phyloP scores from a whole-genome alignment of 1,139 yeast genomes.

The Geotrichum siamense region DNA sequence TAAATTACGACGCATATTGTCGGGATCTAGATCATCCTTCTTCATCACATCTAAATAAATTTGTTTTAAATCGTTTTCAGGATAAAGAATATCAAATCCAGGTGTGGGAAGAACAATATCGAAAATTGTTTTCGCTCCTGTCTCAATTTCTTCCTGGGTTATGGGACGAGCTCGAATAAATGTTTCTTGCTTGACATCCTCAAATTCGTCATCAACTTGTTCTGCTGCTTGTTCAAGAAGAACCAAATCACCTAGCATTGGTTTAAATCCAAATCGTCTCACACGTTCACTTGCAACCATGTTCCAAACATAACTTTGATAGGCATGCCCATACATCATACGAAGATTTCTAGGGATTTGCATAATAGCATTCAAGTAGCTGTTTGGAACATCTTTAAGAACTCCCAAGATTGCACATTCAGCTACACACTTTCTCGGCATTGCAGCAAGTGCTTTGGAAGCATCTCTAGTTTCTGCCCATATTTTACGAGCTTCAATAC shows the following conservation, averaged over 20 bases:
- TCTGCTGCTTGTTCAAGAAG: slow-evolving; percentile 33
- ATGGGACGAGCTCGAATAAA: slow-evolving; percentile 60
- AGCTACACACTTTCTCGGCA: slow-evolving; percentile 87
- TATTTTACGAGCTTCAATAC: slow-evolving; percentile 68
- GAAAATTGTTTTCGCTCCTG: slow-evolving; percentile 55
- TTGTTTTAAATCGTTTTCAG: slow-evolving; percentile 56
- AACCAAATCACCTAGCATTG: slow-evolving; percentile 81
- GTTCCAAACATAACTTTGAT: slow-evolving; percentile 95
- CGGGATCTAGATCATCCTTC: slow-evolving; percentile 75
- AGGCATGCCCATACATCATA: slow-evolving; percentile 95
- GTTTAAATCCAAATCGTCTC: slow-evolving; percentile 57
- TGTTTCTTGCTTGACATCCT: slow-evolving; percentile 52
- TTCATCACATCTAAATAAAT: slow-evolving; percentile 71
- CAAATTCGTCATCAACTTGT: slow-evolving; percentile 44
- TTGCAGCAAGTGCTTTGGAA: slow-evolving; percentile 50
- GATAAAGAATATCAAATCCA: slow-evolving; percentile 83
- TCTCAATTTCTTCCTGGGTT: slow-evolving; percentile 62
- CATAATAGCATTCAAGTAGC: slow-evolving; percentile 74
- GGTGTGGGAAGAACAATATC: slow-evolving; percentile 93
- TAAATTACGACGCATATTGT: slow-evolving; percentile 73
- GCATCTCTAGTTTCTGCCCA: slow-evolving; percentile 79
- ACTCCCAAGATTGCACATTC: slow-evolving; percentile 65
- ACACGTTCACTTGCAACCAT: slow-evolving; percentile 72
- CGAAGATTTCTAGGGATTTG: slow-evolving; percentile 87
- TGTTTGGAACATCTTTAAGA: slow-evolving; percentile 42